Evolutionary conservation across 139 green algal species (phyloP), one percentile per base, ranked within the genome.

Genomic region (Coelastrella sp.): DNA sequence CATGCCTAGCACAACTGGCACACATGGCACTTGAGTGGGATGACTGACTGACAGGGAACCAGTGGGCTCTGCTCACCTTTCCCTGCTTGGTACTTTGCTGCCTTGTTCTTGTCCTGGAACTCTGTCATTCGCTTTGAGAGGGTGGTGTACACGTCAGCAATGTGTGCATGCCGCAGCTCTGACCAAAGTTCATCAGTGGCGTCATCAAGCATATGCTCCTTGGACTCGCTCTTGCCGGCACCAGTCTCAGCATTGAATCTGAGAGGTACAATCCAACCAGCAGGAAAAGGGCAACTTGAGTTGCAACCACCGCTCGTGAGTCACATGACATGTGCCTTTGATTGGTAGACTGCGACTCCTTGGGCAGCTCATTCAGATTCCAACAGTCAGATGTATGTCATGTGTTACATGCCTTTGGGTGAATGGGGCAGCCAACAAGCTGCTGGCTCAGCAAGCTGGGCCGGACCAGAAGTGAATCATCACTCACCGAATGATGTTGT

Each of bases 111-210:
- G 10, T 78, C 56, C 22, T 93, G 91, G 87, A 99, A 98, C 61
- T 98, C 93, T 63, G 85, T 88, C 72, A 96, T 92, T 0, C 90
- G 85, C 7, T 70, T 63, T 19, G 85, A 87, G 0, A 96, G 19
- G 6, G 56, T 87, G 24, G 68, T 78, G 76, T 93, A 94, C 10
- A 95, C 97, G 24, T 97, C 96, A 6, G 84, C 84, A 79, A 99
- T 97, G 94, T 99, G 97, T 89, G 95, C 91, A 94, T 99, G 96
- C 19, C 98, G 91, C 88, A 99, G 92, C 79, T 99, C 96, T 35
- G 59, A 49, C 84, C 84, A 88, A 35, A 88, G 17, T 20, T 88
- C 78, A 65, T 95, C 93, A 4, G 35, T 88, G 8, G 90, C 89
- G 84, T 97, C 97, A 20, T 96, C 94, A 84, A 99, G 92, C n/a